phyloP scores from a whole-genome alignment of 2,329 filamentous ascomycete genomes.

The Thielaviopsis ethacetica region DNA sequence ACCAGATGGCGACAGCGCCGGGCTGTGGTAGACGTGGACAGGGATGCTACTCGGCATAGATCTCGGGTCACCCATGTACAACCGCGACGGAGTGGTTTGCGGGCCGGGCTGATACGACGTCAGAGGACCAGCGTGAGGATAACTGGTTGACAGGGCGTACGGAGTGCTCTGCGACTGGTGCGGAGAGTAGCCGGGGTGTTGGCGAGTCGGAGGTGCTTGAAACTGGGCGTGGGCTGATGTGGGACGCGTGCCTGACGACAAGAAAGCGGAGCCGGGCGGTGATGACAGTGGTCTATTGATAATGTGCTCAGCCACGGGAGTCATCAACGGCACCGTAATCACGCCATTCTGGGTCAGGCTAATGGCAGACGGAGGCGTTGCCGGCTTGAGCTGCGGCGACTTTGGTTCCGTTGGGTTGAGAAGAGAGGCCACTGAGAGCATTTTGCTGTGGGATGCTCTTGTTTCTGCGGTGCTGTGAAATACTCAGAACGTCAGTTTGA shows the following conservation, averaged over 20 bases:
- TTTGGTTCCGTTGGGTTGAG: constrained; percentile 43
- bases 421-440: constrained; percentile 49
- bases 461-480: too few relatives aligned
- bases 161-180: neutral
- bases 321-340: neutral
- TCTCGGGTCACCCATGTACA: neutral
- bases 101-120: neutral
- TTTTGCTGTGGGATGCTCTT: constrained; percentile 20
- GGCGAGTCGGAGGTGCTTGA: neutral
- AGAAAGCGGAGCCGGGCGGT: too few relatives aligned
- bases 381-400: constrained; percentile 16
- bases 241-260: neutral
- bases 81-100: too few relatives aligned
- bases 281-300: neutral
- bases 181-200: neutral
- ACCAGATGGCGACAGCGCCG: neutral
- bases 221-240: neutral
- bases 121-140: neutral
- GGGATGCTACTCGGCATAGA: neutral
- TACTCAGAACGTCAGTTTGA: constrained; percentile 4
- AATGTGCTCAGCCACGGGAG: neutral
- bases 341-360: neutral
- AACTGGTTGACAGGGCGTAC: neutral
- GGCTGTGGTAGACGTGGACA: neutral
- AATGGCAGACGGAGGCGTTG: neutral